Conservation (phyloP, 495 filamentous ascomycete species). For the Rostrohypoxylon terebratum region DNA sequence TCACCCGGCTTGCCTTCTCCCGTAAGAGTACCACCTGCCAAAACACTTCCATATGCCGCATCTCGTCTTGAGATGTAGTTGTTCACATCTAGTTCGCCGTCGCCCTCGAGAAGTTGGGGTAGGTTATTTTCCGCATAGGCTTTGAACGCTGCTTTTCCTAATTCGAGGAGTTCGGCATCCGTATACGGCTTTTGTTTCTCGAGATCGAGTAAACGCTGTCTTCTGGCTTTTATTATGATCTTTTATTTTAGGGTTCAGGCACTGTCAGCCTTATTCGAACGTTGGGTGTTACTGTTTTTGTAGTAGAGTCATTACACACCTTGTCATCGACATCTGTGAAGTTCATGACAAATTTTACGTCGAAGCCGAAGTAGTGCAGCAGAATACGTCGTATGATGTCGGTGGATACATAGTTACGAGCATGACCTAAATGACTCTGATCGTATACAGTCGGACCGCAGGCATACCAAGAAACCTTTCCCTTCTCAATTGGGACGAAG, state of each 20-base stretch:
- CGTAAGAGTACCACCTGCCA: constrained; percentile 71
- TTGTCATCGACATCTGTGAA: constrained; percentile 94
- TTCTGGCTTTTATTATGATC: constrained; percentile 86
- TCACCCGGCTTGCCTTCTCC: constrained; percentile 72
- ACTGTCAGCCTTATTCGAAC: constrained; percentile 61
- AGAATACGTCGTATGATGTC: constrained; percentile 93
- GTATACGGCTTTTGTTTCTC: constrained; percentile 60
- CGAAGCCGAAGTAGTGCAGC: constrained; percentile 84
- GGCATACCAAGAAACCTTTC: constrained; percentile 86
- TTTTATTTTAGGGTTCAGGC: too few relatives aligned
- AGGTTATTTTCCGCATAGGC: constrained; percentile 84
- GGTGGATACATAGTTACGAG: constrained; percentile 92
- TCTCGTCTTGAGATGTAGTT: constrained; percentile 68
- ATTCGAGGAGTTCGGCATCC: constrained; percentile 59
- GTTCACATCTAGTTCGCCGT: constrained; percentile 57
- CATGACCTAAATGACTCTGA: constrained; percentile 89
- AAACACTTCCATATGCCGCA: constrained; percentile 70
- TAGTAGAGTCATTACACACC: constrained; percentile 53
- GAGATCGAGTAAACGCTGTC: constrained; percentile 78
- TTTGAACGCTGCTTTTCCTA: constrained; percentile 72
- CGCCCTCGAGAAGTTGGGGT: constrained; percentile 65
- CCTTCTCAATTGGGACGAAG: constrained; percentile 80
- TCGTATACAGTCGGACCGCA: constrained; percentile 96
- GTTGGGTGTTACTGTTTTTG: background rate
- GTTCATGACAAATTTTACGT: constrained; percentile 95